Evolutionary conservation across 805 yeast genomes (phyloP).

Genomic region (Tetrapisispora taiwanensis): DNA sequence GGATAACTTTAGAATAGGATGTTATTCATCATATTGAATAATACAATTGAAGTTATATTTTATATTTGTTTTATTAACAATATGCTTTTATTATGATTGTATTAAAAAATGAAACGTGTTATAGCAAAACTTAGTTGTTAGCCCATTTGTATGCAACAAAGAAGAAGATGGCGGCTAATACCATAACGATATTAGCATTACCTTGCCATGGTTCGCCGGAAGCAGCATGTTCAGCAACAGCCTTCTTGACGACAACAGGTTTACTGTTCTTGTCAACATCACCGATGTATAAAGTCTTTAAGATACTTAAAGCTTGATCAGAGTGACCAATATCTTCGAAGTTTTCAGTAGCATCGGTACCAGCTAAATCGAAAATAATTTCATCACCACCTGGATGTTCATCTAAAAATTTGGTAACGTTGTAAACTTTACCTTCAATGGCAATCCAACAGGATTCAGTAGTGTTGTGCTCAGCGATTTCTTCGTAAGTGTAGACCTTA

Average conservation of each 20-base stretch:
- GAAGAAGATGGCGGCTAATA: constrained; percentile 48
- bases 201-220: constrained; percentile 55
- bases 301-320: constrained; percentile 80
- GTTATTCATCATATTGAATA: neutral
- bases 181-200: constrained; percentile 69
- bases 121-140: constrained; percentile 9
- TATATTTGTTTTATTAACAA: too few relatives aligned
- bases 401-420: constrained; percentile 53
- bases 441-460: constrained; percentile 78
- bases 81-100: neutral
- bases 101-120: neutral
- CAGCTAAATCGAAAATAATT: constrained; percentile 68
- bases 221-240: constrained; percentile 7
- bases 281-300: constrained; percentile 64
- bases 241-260: constrained; percentile 20
- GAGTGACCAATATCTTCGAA: constrained; percentile 95
- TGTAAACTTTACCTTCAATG: constrained; percentile 72
- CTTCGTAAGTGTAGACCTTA: constrained; percentile 49
- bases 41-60: too few relatives aligned
- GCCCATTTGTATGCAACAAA: constrained; percentile 21
- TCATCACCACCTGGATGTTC: constrained; percentile 78
- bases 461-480: constrained; percentile 63
- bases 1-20: neutral
- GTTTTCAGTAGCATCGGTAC: constrained; percentile 72
- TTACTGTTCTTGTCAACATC: constrained; percentile 56